A percentile compares a stretch with the other conserved stretches of the same genome.
Evolutionary conservation across 805 yeast genomes (phyloP).

Genomic region (Ogataea kodamae): DNA sequence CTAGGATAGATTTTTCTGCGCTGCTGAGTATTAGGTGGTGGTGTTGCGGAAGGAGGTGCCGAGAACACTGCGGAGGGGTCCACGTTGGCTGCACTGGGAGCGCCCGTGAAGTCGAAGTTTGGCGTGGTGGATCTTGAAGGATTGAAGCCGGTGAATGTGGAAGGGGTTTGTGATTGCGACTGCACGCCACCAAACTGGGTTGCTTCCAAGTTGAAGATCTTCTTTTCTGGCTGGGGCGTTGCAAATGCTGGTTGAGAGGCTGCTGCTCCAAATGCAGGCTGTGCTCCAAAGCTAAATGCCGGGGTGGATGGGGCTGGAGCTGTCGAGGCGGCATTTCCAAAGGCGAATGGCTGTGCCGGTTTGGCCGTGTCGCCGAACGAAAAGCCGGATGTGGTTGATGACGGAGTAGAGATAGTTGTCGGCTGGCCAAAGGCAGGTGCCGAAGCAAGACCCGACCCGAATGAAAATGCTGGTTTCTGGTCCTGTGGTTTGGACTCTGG

Average conservation of each 20-base stretch:
- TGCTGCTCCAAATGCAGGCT: conserved; percentile 11
- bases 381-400: conserved; percentile 9
- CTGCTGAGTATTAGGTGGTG: conserved; percentile 17
- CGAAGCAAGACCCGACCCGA: conserved; percentile 4
- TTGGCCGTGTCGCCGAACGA: conserved; percentile 5
- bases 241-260: conserved; percentile 13
- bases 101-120: conserved; percentile 32
- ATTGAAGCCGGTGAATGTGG: conserved; percentile 18
- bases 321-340: conserved; percentile 2
- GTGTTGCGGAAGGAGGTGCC: conserved; percentile 21
- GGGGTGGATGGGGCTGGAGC: no score
- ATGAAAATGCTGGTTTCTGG: conserved; percentile 11
- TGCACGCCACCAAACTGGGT: conserved; percentile 13
- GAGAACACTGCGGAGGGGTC: conserved; percentile 31
- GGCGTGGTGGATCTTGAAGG: conserved; percentile 31
- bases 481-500: conserved; percentile 1
- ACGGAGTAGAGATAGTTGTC: conserved; percentile 6
- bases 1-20: conserved; percentile 23
- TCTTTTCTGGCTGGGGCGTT: conserved; percentile 18
- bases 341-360: conserved; percentile 5
- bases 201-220: conserved; percentile 19
- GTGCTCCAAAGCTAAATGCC: no score
- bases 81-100: conserved; percentile 17
- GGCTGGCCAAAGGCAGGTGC: conserved; percentile 5
- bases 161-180: conserved; percentile 9